Evolutionary conservation across 106 monocot genomes (phyloP).

Genomic region (Apostasia shenzhenica): DNA sequence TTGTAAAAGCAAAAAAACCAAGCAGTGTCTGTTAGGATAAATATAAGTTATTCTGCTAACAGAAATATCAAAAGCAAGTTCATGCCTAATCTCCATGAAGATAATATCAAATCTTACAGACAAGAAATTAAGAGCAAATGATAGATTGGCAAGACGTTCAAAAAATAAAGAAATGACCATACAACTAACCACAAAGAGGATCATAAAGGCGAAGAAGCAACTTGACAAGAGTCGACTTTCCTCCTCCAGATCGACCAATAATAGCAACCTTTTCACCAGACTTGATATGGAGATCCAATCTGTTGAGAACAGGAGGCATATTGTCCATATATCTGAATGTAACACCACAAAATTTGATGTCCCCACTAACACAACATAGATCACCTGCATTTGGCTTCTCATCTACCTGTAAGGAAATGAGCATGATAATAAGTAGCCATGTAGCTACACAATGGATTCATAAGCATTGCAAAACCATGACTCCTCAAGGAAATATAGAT

Average conservation of each 20-base stretch:
- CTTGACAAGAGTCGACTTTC: constrained; percentile 74
- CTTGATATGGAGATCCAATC: constrained; percentile 59
- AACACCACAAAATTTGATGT: constrained; percentile 72
- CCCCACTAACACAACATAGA: constrained; percentile 40
- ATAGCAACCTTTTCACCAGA: constrained; percentile 73
- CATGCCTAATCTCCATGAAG: too few species aligned
- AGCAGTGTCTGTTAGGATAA: too few species aligned
- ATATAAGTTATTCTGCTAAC: too few species aligned
- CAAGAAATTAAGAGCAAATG: background rate
- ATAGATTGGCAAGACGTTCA: background rate
- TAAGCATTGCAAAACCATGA: background rate
- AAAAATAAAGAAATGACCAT: background rate
- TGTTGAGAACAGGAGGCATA: constrained; percentile 51
- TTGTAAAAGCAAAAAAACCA: background rate
- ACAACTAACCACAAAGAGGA: constrained; percentile 53
- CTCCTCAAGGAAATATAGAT: too few species aligned
- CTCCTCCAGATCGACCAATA: constrained; percentile 83
- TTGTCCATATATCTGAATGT: constrained; percentile 65
- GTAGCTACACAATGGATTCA: background rate
- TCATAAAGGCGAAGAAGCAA: constrained; percentile 75
- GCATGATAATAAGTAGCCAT: background rate
- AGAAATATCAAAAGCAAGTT: too few species aligned
- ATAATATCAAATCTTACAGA: background rate
- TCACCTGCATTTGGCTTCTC: constrained; percentile 61
- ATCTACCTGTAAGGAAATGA: constrained; percentile 31